Evolutionary conservation across 164 flowering plant genomes (phyloP).

Genomic region (Liquidambar formosana): DNA sequence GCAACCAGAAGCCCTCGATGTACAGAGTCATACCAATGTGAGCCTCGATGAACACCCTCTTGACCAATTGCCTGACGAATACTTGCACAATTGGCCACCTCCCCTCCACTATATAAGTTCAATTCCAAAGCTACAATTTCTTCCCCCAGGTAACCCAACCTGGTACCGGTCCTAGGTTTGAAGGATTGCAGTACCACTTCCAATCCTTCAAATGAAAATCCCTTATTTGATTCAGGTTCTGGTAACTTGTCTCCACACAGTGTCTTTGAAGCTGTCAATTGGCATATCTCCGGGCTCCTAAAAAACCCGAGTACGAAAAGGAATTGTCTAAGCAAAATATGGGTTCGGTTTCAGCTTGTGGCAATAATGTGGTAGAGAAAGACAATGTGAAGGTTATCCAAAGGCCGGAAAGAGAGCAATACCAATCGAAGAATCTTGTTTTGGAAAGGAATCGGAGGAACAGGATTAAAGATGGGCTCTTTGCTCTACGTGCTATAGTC

Average conservation of each 20-base stretch:
- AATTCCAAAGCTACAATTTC: slow-evolving; percentile 9
- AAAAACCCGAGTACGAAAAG: not conserved
- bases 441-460: slow-evolving; percentile 59
- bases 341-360: not conserved
- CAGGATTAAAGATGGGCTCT: slow-evolving; percentile 43
- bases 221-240: slow-evolving; percentile 14
- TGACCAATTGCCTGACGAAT: slow-evolving; percentile 7
- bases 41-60: slow-evolving; percentile 10
- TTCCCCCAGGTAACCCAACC: slow-evolving; percentile 15
- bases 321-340: slow-evolving; percentile 6
- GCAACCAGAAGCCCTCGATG: slow-evolving; percentile 22
- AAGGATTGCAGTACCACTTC: slow-evolving; percentile 39
- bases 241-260: slow-evolving; percentile 3
- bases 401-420: slow-evolving; percentile 6
- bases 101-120: not conserved
- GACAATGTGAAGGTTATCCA: slow-evolving; percentile 1
- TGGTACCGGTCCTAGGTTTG: slow-evolving; percentile 13
- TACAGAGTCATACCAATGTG: slow-evolving; percentile 1
- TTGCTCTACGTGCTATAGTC: slow-evolving; percentile 54
- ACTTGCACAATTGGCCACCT: slow-evolving; percentile 7
- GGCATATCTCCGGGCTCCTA: not conserved
- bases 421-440: slow-evolving; percentile 46
- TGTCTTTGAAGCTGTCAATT: slow-evolving; percentile 9
- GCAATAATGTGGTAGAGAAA: not conserved
- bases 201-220: slow-evolving; percentile 27